Conservation (phyloP, 768 basidiomycete species). For the Kwoniella mangroviensis region DNA sequence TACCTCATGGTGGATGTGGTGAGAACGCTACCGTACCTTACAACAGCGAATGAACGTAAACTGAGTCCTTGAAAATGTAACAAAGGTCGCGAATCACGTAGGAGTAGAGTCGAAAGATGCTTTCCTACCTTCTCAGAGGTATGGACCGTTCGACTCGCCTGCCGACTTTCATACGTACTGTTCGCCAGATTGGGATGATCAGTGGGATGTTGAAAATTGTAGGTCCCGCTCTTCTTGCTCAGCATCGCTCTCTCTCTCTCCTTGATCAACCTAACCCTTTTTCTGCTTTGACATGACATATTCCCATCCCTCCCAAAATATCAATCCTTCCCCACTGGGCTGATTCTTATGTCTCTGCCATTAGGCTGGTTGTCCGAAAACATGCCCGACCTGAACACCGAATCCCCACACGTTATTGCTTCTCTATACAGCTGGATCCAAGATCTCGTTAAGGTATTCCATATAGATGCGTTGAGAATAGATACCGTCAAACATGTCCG, state of each 20-base stretch:
- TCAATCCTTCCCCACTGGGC: not conserved
- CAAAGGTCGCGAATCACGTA: constrained; percentile 76
- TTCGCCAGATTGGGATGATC: constrained; percentile 70
- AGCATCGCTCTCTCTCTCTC: too few relatives aligned
- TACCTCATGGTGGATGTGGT: constrained; percentile 59
- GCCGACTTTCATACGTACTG: constrained; percentile 74
- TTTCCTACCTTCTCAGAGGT: constrained; percentile 61
- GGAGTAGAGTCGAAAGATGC: constrained; percentile 67
- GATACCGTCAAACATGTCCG: constrained; percentile 61
- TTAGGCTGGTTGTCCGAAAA: constrained; percentile 73
- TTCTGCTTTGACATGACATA: not conserved
- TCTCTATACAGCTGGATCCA: constrained; percentile 72
- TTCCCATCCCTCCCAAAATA: not conserved
- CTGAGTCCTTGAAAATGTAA: not conserved
- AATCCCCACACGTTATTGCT: constrained; percentile 68
- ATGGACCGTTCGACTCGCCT: constrained; percentile 57
- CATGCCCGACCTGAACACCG: constrained; percentile 79
- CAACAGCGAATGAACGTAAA: not conserved
- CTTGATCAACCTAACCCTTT: too few relatives aligned
- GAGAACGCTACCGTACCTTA: not conserved
- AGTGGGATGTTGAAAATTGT: constrained; percentile 71
- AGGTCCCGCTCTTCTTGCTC: constrained; percentile 9
- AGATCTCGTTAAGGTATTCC: constrained; percentile 70
- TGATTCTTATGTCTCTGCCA: too few relatives aligned
- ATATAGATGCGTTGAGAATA: constrained; percentile 83